phyloP scores from a whole-genome alignment of 2,329 filamentous ascomycete species.

The Colletotrichum kahawae region DNA sequence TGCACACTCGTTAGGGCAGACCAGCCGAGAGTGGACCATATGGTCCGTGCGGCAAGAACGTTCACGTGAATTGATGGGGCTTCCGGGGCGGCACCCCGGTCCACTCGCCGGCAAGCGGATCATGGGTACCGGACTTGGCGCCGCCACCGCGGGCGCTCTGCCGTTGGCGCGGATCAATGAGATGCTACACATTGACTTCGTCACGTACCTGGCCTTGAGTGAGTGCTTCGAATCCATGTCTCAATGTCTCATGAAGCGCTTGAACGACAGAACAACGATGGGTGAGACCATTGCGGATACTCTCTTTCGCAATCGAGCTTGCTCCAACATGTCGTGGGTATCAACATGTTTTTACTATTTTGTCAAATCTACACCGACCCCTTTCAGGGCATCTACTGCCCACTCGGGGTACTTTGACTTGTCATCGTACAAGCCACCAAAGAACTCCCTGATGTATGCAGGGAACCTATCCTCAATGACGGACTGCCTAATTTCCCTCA shows the following conservation, averaged over 20 bases:
- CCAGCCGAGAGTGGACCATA: background rate
- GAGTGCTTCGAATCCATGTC: background rate
- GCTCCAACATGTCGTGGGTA: background rate
- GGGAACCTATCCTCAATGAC: conserved; percentile 85
- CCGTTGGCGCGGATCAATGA: accelerated
- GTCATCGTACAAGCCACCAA: conserved; percentile 69
- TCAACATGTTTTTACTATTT: conserved; percentile 27
- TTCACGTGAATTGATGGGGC: background rate
- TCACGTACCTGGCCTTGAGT: background rate
- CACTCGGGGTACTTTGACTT: conserved; percentile 77
- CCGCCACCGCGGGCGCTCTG: background rate
- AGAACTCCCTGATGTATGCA: conserved; percentile 78
- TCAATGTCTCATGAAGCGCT: background rate
- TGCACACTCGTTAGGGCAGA: conserved; percentile 3
- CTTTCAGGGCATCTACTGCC: conserved; percentile 79
- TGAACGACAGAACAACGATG: background rate
- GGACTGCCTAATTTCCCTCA: conserved; percentile 75
- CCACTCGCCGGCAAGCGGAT: background rate
- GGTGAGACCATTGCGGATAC: background rate
- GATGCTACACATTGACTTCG: background rate
- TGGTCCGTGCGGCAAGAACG: background rate
- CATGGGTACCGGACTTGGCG: background rate
- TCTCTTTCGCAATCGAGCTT: background rate
- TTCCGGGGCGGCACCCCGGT: background rate
- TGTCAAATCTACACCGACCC: conserved; percentile 80